Conservation (phyloP, 1,284 basidiomycete species). For the Cutaneotrichosporon sp. region DNA sequence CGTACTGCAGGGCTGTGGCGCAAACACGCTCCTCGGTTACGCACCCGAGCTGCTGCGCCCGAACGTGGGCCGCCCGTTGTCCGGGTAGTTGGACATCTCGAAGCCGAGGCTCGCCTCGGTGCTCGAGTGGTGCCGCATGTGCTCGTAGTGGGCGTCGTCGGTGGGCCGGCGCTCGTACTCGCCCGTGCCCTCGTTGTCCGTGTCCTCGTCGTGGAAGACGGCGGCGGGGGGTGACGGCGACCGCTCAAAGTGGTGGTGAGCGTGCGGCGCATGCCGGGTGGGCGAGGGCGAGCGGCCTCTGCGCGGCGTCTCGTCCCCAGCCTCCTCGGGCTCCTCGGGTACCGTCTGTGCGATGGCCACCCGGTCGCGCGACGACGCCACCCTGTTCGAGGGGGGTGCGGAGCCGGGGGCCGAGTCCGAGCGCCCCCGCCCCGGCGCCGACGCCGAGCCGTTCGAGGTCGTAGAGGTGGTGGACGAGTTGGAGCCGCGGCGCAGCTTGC, state of each 20-base stretch:
- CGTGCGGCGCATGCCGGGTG: not conserved
- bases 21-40: not conserved
- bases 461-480: slow-evolving; percentile 13
- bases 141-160: slow-evolving; percentile 10
- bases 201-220: slow-evolving; percentile 8
- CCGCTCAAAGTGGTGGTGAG: slow-evolving; percentile 15
- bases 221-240: not conserved
- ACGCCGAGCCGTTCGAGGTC: not conserved
- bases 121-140: slow-evolving; percentile 3
- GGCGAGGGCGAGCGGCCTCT: slow-evolving; percentile 18
- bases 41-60: not conserved
- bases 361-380: too few relatives aligned
- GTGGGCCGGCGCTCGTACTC: not conserved
- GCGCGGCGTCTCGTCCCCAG: slow-evolving; percentile 23
- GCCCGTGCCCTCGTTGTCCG: slow-evolving; percentile 5
- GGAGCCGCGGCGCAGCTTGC: slow-evolving; percentile 39
- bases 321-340: not conserved
- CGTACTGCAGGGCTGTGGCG: too few relatives aligned
- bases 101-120: slow-evolving; percentile 20
- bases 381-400: slow-evolving; percentile 9
- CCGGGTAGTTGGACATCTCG: slow-evolving; percentile 4
- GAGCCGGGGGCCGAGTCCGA: not conserved
- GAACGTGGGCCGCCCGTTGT: not conserved
- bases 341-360: too few relatives aligned
- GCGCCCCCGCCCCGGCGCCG: not conserved